Base-by-base conservation (phyloP, 495 filamentous ascomycete species). In the Amorphotheca resinae region DNA sequence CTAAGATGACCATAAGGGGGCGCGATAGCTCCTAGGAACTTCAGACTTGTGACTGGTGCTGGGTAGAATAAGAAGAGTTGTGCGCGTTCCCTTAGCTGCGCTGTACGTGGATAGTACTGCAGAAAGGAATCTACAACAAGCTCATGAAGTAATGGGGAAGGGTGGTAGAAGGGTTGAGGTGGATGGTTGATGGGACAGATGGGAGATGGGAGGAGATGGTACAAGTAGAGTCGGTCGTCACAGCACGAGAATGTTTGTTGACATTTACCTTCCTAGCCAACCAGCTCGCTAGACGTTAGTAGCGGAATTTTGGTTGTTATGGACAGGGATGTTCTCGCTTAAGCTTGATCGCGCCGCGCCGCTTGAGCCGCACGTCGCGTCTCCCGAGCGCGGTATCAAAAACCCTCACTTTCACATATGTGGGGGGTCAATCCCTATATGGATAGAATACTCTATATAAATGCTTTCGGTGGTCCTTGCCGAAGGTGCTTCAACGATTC, bases 1-100 rank as follows among this genome's bases (percentile, higher is more conserved):
- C 49, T 45, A 49, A 53, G 53, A 26, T 20, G 50, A 42, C 40
- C 22, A 46, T 42, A 33, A 38, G 50, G 53, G 45, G 39, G 4
- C 34, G 47, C 42, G 32, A 44, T 18, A 30, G n/a, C n/a, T n/a
- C n/a, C n/a, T n/a, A n/a, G n/a, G n/a, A n/a, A n/a, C n/a, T n/a
- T n/a, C n/a, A n/a, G n/a, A n/a, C n/a, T n/a, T n/a, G n/a, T n/a
- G n/a, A n/a, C n/a, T n/a, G n/a, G n/a, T n/a, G n/a, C 11, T 2
- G 12, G 30, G 30, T 34, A 22, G 20, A 18, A 22, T n/a, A 14
- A 35, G 12, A 5, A 11, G 11, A 28, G 11, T 5, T n/a, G 25
- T 9, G 14, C 25, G 25, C 31, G 41, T 5, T 21, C 4, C 41
- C 33, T 8, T 4, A 18, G 4, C 15, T 17, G 9, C 15, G 4